Evolutionary conservation across 202 grass and related monocot genomes (phyloP), one percentile per base, ranked within the genome.

Genomic region (Elaeis oleifera): DNA sequence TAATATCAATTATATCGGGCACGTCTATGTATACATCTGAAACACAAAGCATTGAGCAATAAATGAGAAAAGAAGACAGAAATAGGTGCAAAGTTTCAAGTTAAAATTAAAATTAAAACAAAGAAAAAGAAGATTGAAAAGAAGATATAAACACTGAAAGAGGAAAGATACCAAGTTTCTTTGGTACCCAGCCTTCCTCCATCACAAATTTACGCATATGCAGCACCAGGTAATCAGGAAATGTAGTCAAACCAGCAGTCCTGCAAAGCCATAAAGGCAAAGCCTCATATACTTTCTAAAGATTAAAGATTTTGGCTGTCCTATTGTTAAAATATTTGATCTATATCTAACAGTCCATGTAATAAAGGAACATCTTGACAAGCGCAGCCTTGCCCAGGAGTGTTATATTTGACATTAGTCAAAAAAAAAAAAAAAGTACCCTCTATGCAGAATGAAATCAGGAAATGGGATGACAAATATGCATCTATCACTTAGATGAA

Each of bases 131-230:
- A 24, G 1, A 24, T 23, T 20, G 20, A 20, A 20, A 29, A 3
- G 14, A 54, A 62, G 53, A 39, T 16, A 18, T 44, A 66, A 56
- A 28, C 50, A 53, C 16, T 63, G 11, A 51, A 55, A 59, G 56
- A 44, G 26, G 26, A 14, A 50, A 36, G 0, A 61, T 92, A 92
- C 94, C 88, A 3, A 99, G 85, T 74, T 99, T 99, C 72, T 99
- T 92, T 23, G 85, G 94, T 59, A 94, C 88, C 88, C 94, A 99
- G 79, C 94, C 85, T 75, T 72, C 85, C 69, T 84, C 94, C 88
- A 99, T 89, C 64, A 94, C 88, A 76, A 94, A 99, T 65, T 99
- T 99, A 5, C 88, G 82, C 94, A 99, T 99, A 66, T 99, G 94
- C 59, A 99, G 65, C 54, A 99, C 85, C 50, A 99, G 61, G 66